Base-by-base conservation (phyloP, 129 eudicot genomes). In the Scalesia atractyloides region DNA sequence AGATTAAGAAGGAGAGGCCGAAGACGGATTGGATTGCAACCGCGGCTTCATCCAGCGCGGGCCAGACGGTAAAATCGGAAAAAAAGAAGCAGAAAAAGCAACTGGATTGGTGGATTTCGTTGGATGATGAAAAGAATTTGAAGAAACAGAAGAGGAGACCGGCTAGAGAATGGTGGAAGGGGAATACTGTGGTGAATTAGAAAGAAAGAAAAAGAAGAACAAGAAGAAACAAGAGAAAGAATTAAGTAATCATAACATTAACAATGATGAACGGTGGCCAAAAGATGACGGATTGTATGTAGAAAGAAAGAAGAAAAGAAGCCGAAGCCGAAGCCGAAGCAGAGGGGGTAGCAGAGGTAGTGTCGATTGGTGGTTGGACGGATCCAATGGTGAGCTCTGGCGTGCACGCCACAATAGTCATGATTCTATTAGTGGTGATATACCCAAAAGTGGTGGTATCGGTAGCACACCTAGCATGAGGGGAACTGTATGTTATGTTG, bases 141-240 rank as follows among this genome's bases (percentile, higher is more conserved):
- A 89, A 84, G 83, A 90, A 84, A 73, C 91, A 77, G 70, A 88
- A 86, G 82, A 80, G 99, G 68, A 83, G 91, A 64, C 96, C 97
- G 0, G 88, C 95, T 0, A 86, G 99, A 73, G 99, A 95, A 81
- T 95, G 99, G 99, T 95, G 99, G 98, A 95, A 86, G 85, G 99
- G 85, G 99, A 95, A 61, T 95, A 90, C 48, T 68, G 88, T 39
- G 97, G 88, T 3, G 99, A 90, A 75, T 87, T 90, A 1, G 88
- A 88, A 10, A 75, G 71, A 81, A 86, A 87, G 89, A 84, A 84
- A 76, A 90, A 79, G 86, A 86, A 86, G 82, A 86, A 87, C 64
- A 87, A 79, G 88, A 86, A 86, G 49, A 72, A 76, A 41, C 73
- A 77, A 41, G 73, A 30, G 66, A 73, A 87, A 49, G 89, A 80